A percentile compares a stretch with the other conserved stretches of the same genome.
These are phyloP conservation scores for Syncephalastrum racemosum DNA, from an alignment of 371 early-diverging fungal genomes.

Conservation along the genomic window DNA sequence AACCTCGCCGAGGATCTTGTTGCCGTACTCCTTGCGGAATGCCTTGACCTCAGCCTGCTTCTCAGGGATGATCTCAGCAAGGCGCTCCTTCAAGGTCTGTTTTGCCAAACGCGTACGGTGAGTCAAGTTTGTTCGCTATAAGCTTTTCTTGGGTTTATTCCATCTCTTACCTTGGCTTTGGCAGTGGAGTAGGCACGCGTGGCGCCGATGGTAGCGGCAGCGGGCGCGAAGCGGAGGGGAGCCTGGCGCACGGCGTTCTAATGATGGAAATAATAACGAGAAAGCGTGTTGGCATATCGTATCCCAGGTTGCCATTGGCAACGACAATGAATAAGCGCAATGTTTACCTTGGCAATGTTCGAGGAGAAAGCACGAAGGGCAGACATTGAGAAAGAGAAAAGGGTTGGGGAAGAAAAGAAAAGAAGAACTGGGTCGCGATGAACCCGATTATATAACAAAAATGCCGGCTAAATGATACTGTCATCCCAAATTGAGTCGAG, in stretches of 20 bases:
- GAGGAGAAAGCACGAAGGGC: constrained; percentile 48
- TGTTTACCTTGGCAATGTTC: constrained; percentile 30
- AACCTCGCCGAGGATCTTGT: constrained; percentile 88
- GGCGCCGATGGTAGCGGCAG: constrained; percentile 18
- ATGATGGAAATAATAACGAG: not conserved
- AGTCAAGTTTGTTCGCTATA: not conserved
- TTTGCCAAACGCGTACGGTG: not conserved
- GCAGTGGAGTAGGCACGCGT: constrained; percentile 41
- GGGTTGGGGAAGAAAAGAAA: constrained; percentile 4
- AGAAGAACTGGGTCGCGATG: constrained; percentile 2
- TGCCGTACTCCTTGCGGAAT: constrained; percentile 88
- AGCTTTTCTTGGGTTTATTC: not conserved
- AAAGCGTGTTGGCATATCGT: constrained; percentile 10
- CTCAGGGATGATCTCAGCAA: constrained; percentile 90
- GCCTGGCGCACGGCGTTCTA: constrained; percentile 36
- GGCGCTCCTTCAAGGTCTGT: constrained; percentile 88
- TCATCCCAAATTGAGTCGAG: constrained; percentile 13
- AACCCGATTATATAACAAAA: constrained; percentile 9
- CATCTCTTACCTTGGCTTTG: constrained; percentile 38
- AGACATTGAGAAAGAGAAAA: constrained; percentile 38
- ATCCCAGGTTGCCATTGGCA: not conserved
- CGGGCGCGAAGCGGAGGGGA: constrained; percentile 40
- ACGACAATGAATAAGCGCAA: not conserved
- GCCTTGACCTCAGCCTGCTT: constrained; percentile 94
- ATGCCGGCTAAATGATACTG: constrained; percentile 12